phyloP scores from a whole-genome alignment of 2,329 filamentous ascomycete species.

The Tolypocladium tundrense region DNA sequence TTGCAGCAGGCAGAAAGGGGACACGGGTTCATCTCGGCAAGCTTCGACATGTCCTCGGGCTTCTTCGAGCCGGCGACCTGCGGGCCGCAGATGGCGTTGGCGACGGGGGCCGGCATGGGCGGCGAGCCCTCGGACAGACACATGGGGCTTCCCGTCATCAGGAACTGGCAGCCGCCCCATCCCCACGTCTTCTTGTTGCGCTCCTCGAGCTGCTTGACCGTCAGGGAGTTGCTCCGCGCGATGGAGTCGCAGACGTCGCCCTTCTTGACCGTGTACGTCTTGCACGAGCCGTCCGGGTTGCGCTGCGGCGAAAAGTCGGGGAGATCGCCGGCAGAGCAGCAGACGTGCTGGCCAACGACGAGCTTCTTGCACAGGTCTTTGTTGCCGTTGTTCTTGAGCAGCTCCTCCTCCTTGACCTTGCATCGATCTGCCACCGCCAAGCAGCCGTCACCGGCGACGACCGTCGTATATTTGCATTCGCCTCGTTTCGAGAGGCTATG shows the following conservation, averaged over 20 bases:
- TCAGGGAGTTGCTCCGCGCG: constrained; percentile 20
- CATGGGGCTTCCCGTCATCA: constrained; percentile 9
- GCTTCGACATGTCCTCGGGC: constrained; percentile 5
- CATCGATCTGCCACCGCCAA: constrained; percentile 21
- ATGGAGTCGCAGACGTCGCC: constrained; percentile 25
- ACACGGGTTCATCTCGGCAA: constrained; percentile 17
- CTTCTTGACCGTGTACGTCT: constrained; percentile 19
- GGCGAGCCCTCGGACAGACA: constrained; percentile 18
- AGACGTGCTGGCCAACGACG: constrained; percentile 19
- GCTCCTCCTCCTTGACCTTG: constrained; percentile 21
- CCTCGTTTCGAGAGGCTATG: not conserved
- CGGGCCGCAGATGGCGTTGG: constrained; percentile 19
- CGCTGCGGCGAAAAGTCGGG: constrained; percentile 6
- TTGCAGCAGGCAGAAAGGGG: constrained; percentile 18
- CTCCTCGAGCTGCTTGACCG: not conserved
- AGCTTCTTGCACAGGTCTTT: constrained; percentile 15
- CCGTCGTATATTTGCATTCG: not conserved
- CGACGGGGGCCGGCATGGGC: constrained; percentile 14
- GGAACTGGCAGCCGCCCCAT: constrained; percentile 14
- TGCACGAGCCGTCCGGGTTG: constrained; percentile 22
- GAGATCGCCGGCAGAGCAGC: constrained; percentile 19
- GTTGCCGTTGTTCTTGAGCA: constrained; percentile 21
- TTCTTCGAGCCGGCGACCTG: constrained; percentile 10
- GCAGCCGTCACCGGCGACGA: constrained; percentile 20
- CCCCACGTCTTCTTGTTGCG: constrained; percentile 19